Conservation (phyloP, 2,329 filamentous ascomycete species). For the Scedosporium minutisporum region DNA sequence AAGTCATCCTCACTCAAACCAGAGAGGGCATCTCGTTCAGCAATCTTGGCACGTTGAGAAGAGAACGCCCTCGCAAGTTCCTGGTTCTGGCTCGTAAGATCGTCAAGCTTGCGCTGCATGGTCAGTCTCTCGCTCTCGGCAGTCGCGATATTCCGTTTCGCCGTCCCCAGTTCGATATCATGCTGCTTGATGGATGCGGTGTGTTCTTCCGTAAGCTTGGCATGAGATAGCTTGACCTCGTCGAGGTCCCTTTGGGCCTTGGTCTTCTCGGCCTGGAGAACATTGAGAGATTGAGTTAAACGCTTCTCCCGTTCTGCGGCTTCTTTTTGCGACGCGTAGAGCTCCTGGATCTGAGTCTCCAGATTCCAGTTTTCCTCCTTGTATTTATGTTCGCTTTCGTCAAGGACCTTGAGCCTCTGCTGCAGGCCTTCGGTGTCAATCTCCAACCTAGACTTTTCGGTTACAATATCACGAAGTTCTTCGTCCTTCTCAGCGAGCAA, state of each 20-base stretch:
- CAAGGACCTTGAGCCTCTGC: slow-evolving; percentile 70
- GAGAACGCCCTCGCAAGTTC: slow-evolving; percentile 81
- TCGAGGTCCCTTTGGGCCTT: slow-evolving; percentile 77
- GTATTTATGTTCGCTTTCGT: slow-evolving; percentile 91
- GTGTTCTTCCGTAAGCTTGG: slow-evolving; percentile 75
- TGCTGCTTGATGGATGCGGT: slow-evolving; percentile 67
- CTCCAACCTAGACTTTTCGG: slow-evolving; percentile 72
- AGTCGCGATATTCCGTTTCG: slow-evolving; percentile 69
- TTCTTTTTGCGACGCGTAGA: slow-evolving; percentile 64
- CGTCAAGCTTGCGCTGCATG: slow-evolving; percentile 78
- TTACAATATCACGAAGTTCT: slow-evolving; percentile 61
- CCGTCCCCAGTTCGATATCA: slow-evolving; percentile 76
- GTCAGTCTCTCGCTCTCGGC: slow-evolving; percentile 70
- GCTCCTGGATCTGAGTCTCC: slow-evolving; percentile 83
- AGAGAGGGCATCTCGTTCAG: slow-evolving; percentile 53
- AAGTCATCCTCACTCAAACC: slow-evolving; percentile 53
- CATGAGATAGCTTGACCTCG: slow-evolving; percentile 71
- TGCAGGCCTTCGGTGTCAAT: slow-evolving; percentile 70
- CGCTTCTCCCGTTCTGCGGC: slow-evolving; percentile 75
- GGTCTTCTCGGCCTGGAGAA: slow-evolving; percentile 65
- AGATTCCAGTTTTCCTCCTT: slow-evolving; percentile 99
- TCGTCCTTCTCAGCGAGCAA: slow-evolving; percentile 84
- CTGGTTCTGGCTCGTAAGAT: slow-evolving; percentile 79
- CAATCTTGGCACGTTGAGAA: slow-evolving; percentile 55
- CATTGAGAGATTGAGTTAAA: slow-evolving; percentile 61